Percentiles rank a stretch among this genome's conserved stretches.
Evolutionary conservation across 2,329 filamentous ascomycete species (phyloP).

Genomic region (Diaporthe humulicola): DNA sequence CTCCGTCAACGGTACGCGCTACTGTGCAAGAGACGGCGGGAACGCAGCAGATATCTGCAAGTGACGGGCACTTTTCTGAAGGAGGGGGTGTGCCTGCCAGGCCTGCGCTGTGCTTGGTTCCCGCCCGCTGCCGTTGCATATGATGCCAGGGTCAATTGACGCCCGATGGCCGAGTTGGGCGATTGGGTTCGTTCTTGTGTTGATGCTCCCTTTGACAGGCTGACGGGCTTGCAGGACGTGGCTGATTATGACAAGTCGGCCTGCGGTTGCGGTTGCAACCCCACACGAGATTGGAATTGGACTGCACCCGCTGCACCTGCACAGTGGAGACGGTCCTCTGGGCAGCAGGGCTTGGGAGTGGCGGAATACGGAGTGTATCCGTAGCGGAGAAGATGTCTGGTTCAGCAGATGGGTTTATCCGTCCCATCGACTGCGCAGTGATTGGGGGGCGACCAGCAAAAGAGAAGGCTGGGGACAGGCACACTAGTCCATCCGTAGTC

Average conservation of each 20-base stretch:
- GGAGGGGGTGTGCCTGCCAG: neutral
- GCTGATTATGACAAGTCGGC: constrained; percentile 13
- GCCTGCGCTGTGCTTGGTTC: neutral
- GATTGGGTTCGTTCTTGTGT: too few species aligned
- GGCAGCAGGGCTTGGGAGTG: too few species aligned
- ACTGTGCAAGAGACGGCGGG: neutral
- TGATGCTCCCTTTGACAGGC: neutral
- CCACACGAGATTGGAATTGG: constrained; percentile 13
- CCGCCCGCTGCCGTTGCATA: neutral
- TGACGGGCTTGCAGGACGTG: neutral
- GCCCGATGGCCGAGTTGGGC: neutral
- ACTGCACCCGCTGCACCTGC: neutral
- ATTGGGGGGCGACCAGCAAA: neutral
- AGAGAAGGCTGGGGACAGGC: constrained; percentile 8
- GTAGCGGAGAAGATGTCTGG: neutral
- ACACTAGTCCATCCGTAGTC: neutral
- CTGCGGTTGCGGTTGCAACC: constrained; percentile 17
- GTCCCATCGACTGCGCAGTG: neutral
- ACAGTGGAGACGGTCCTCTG: neutral
- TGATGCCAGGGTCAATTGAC: neutral
- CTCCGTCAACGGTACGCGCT: constrained; percentile 18
- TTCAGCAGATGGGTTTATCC: constrained; percentile 8
- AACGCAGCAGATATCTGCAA: neutral
- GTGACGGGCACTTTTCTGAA: neutral
- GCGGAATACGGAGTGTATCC: neutral